Percentiles rank a stretch among this genome's conserved stretches.
phyloP scores from a whole-genome alignment of 1,139 yeast genomes.

The Debaryomyces singareniensis region DNA sequence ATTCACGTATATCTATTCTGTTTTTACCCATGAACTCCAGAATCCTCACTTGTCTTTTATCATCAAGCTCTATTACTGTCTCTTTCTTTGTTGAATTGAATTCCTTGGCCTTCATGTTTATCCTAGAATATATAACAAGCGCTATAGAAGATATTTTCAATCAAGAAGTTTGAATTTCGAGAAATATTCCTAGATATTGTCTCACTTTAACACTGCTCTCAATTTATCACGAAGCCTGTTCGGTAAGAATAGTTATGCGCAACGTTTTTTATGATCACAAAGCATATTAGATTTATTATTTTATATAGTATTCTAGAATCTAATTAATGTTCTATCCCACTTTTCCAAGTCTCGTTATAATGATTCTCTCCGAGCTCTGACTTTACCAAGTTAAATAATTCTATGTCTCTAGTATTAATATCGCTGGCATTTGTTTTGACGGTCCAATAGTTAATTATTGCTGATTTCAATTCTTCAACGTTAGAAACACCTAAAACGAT shows the following conservation, averaged over 20 bases:
- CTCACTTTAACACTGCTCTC: no score
- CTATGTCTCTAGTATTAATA: constrained; percentile 33
- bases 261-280: no score
- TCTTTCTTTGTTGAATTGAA: constrained; percentile 9
- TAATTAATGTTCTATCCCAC: constrained; percentile 41
- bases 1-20: constrained; percentile 77
- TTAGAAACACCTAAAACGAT: constrained; percentile 73
- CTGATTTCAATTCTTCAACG: constrained; percentile 54
- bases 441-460: constrained; percentile 51
- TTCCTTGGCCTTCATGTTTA: not conserved
- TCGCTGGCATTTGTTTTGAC: constrained; percentile 31
- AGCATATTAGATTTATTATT: no score
- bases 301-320: no score
- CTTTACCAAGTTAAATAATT: constrained; percentile 39
- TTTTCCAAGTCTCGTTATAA: constrained; percentile 63
- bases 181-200: no score
- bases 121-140: no score
- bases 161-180: no score
- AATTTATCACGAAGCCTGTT: no score
- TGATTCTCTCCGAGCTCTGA: constrained; percentile 46
- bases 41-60: constrained; percentile 66
- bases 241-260: no score
- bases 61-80: constrained; percentile 37
- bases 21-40: constrained; percentile 59
- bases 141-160: no score